These are phyloP conservation scores for Backusella tarrabulga DNA, from an alignment of 192 early-diverging fungal species.

Conservation along the genomic window DNA sequence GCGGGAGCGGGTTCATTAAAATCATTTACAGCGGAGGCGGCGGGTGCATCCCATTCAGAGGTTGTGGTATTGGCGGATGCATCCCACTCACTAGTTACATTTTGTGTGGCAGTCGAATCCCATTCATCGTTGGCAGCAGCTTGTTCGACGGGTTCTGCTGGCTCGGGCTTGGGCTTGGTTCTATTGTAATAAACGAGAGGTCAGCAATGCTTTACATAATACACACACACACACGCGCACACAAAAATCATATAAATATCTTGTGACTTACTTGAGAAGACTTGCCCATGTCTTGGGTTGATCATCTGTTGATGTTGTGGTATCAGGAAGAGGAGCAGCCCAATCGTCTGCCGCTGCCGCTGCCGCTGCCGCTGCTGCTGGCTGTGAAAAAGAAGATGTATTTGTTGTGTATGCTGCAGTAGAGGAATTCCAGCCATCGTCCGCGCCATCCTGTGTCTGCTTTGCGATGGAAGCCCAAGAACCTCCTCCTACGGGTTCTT, in stretches of 20 bases:
- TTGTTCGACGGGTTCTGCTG: constrained; percentile 25
- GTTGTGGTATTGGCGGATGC: constrained; percentile 11
- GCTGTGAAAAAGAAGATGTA: background rate
- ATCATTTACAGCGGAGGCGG: constrained; percentile 5
- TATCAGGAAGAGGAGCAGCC: constrained; percentile 12
- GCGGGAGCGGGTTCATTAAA: background rate
- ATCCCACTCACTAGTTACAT: background rate
- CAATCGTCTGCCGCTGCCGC: constrained; percentile 19
- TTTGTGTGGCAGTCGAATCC: background rate
- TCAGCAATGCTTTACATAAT: background rate
- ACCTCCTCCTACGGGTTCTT: constrained; percentile 15
- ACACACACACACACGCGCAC: too few species aligned
- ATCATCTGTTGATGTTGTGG: constrained; percentile 16
- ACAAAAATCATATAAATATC: background rate
- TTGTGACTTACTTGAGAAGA: constrained; percentile 26
- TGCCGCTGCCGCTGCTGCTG: constrained; percentile 11
- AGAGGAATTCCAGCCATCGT: background rate
- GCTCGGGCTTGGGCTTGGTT: constrained; percentile 45
- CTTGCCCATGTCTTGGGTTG: constrained; percentile 32
- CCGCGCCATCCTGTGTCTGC: constrained; percentile 1
- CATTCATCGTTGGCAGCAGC: constrained; percentile 22
- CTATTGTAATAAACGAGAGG: constrained; percentile 1
- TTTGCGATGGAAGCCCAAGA: constrained; percentile 44
- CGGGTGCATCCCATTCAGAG: constrained; percentile 19
- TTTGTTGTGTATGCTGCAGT: constrained; percentile 5